phyloP scores from a whole-genome alignment of 768 basidiomycete species.

The Peribolospora kevripleyi region DNA sequence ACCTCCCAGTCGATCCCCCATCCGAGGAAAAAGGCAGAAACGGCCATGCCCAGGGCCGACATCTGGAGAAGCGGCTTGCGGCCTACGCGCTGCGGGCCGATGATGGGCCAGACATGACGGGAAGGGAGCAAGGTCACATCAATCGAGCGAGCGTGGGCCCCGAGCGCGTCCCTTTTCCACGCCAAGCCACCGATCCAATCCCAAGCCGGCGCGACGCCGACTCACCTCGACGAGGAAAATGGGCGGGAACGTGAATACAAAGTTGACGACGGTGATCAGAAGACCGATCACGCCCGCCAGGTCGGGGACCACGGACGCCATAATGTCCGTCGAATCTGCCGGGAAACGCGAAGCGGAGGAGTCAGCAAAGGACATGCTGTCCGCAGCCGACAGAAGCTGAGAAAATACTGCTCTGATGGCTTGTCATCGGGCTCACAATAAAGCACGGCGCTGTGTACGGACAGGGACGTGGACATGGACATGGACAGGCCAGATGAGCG shows the following conservation, averaged over 20 bases:
- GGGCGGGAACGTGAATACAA: constrained; percentile 19
- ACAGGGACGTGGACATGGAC: too few species aligned
- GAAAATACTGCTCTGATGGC: not conserved
- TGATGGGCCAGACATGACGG: not conserved
- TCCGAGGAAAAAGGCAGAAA: constrained; percentile 15
- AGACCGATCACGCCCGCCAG: constrained; percentile 18
- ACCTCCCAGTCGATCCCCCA: constrained; percentile 13
- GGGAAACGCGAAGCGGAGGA: too few species aligned
- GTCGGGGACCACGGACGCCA: constrained; percentile 15
- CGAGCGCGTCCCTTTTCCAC: too few species aligned
- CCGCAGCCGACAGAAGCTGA: not conserved
- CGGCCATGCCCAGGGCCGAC: constrained; percentile 16
- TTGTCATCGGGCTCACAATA: not conserved
- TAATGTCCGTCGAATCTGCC: constrained; percentile 1
- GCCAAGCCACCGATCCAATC: too few species aligned
- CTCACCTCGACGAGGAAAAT: constrained; percentile 20
- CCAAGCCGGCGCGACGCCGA: not conserved
- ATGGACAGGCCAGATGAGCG: too few species aligned
- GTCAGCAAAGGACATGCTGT: too few species aligned
- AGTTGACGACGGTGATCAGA: constrained; percentile 18
- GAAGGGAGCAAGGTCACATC: not conserved
- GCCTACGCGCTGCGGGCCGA: constrained; percentile 13
- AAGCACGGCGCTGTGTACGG: not conserved
- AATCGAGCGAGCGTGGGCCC: too few species aligned
- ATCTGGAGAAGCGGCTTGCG: constrained; percentile 15